Evolutionary conservation across 2,329 filamentous ascomycete genomes (phyloP).

Genomic region (Hymenoscyphus scutula): DNA sequence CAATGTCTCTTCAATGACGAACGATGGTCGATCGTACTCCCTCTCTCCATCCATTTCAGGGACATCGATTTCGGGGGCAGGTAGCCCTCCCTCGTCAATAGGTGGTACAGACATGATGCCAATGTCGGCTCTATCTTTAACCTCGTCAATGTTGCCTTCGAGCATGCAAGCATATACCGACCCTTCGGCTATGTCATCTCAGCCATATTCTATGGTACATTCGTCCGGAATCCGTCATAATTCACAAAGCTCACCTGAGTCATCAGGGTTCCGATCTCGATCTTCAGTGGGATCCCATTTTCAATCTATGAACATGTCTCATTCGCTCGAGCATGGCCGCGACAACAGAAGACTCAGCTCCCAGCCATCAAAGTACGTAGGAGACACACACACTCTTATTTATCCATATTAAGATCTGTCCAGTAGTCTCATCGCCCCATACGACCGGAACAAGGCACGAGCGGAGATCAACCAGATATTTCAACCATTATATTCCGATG

Average conservation of each 20-base stretch:
- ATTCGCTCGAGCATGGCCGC: constrained; percentile 24
- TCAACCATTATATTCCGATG: constrained; percentile 38
- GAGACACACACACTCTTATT: constrained; percentile 2
- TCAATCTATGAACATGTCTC: constrained; percentile 36
- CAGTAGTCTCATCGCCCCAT: constrained; percentile 34
- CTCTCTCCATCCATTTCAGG: constrained; percentile 36
- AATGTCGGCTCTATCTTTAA: constrained; percentile 34
- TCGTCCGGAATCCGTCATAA: constrained; percentile 37
- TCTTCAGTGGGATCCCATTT: constrained; percentile 36
- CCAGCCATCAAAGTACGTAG: constrained; percentile 26
- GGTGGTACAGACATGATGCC: constrained; percentile 36
- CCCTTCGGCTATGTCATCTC: constrained; percentile 31
- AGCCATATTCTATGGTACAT: constrained; percentile 39
- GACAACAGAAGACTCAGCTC: constrained; percentile 21
- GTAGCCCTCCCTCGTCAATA: constrained; percentile 33
- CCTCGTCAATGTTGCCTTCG: constrained; percentile 34
- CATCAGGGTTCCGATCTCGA: constrained; percentile 38
- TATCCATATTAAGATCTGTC: constrained; percentile 22
- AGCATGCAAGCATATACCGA: constrained; percentile 36
- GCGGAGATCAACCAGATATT: constrained; percentile 38
- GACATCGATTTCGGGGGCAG: constrained; percentile 33
- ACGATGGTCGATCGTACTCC: constrained; percentile 34
- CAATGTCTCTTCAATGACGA: constrained; percentile 22
- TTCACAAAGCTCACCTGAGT: constrained; percentile 39
- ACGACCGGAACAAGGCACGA: constrained; percentile 39